A percentile compares a stretch with the other conserved stretches of the same genome.
These are phyloP conservation scores for Zea luxurians DNA, from an alignment of 176 grass and related monocot species.

Conservation along the genomic window DNA sequence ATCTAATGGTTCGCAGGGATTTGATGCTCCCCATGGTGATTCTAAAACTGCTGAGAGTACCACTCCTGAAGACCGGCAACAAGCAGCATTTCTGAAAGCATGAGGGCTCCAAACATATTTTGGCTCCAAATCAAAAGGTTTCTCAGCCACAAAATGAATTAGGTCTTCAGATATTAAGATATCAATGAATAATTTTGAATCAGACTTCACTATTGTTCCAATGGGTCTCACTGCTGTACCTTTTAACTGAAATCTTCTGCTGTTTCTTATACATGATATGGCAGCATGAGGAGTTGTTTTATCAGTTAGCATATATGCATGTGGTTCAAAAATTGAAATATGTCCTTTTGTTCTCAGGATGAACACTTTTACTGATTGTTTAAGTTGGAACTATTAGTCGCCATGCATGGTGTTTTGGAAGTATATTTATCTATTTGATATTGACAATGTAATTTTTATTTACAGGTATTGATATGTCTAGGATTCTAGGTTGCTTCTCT, in stretches of 20 bases:
- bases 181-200: not conserved
- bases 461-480: too few relatives aligned
- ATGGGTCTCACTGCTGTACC: not conserved
- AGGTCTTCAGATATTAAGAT: not conserved
- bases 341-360: not conserved
- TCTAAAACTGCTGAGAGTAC: not conserved
- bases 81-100: constrained; percentile 20
- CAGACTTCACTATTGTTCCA: not conserved
- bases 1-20: constrained; percentile 18
- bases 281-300: not conserved
- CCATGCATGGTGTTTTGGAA: too few relatives aligned
- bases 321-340: not conserved
- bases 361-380: too few relatives aligned
- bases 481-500: too few relatives aligned
- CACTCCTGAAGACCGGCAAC: constrained; percentile 20
- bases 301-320: not conserved
- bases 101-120: not conserved
- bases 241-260: not conserved
- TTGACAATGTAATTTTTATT: too few relatives aligned
- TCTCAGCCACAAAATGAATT: not conserved
- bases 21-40: constrained; percentile 26
- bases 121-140: not conserved
- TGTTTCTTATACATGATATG: not conserved
- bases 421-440: too few relatives aligned
- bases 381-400: too few relatives aligned